Evolutionary conservation across 176 grass and related monocot species (phyloP).

Genomic region (Oryza coarctata): DNA sequence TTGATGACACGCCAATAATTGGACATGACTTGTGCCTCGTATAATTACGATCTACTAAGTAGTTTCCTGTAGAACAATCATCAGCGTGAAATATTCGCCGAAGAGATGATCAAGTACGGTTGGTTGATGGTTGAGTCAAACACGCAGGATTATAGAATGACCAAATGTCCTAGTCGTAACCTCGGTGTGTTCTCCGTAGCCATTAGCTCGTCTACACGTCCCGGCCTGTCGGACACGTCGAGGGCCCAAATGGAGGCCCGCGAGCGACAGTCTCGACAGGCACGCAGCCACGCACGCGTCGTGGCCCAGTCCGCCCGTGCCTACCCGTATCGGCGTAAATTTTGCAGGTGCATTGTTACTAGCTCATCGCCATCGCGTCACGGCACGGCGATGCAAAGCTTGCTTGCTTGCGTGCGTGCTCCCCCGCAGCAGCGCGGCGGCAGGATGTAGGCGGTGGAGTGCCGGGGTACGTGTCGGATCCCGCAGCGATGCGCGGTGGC

Average conservation of each 20-base stretch:
- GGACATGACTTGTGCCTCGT: not conserved
- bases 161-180: not conserved
- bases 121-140: not conserved
- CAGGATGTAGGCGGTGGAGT: not conserved
- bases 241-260: not conserved
- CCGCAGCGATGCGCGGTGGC: not conserved
- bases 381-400: not conserved
- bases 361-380: not conserved
- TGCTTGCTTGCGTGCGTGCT: not conserved
- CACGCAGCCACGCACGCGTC: not conserved
- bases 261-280: not conserved
- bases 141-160: not conserved
- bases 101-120: not conserved
- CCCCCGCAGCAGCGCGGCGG: not conserved
- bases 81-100: not conserved
- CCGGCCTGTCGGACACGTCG: not conserved
- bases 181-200: too few species aligned
- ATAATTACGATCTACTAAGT: not conserved
- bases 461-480: not conserved
- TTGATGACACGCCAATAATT: not conserved
- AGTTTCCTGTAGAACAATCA: not conserved
- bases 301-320: not conserved
- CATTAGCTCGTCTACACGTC: not conserved
- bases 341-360: not conserved
- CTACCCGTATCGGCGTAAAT: not conserved